Percentiles rank a stretch among this genome's conserved stretches.
phyloP scores from a whole-genome alignment of 1,284 basidiomycete species.

The Leccinum pachyderme region DNA sequence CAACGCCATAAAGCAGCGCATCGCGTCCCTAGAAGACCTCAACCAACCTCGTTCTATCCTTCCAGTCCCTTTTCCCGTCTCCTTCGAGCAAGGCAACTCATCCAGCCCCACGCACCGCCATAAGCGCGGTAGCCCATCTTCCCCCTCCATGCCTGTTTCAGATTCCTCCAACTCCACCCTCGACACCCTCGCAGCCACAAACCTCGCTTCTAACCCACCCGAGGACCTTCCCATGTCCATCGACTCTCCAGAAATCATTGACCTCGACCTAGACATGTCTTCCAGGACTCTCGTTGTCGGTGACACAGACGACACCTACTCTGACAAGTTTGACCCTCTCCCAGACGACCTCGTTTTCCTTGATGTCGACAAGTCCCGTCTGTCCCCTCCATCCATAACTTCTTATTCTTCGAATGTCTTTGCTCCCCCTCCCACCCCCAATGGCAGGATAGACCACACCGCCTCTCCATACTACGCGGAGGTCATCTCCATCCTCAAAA shows the following conservation, averaged over 20 bases:
- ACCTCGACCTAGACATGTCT: conserved; percentile 22
- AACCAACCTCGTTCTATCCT: background rate
- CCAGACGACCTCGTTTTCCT: conserved; percentile 20
- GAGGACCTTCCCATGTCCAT: conserved; percentile 5
- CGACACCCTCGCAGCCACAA: background rate
- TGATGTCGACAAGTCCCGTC: conserved; percentile 7
- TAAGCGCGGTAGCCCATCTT: conserved; percentile 8
- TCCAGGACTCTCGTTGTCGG: conserved; percentile 17
- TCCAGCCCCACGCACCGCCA: background rate
- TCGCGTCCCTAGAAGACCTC: conserved; percentile 8
- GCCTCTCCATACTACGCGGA: conserved; percentile 50
- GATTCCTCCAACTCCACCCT: conserved; percentile 17
- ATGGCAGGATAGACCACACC: background rate
- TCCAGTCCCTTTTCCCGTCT: conserved; percentile 5
- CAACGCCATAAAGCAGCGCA: conserved; percentile 19
- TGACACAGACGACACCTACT: conserved; percentile 33
- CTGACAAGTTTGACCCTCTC: conserved; percentile 28
- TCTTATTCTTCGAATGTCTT: conserved; percentile 1
- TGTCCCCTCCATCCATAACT: background rate
- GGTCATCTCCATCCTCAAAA: conserved; percentile 59
- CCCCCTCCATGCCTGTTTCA: conserved; percentile 17
- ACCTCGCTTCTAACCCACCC: background rate
- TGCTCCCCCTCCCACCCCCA: conserved; percentile 1
- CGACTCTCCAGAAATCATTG: conserved; percentile 11
- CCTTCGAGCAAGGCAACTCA: background rate